Conservation (phyloP, 257 asterid genomes). For the Ligustrum vulgare region DNA sequence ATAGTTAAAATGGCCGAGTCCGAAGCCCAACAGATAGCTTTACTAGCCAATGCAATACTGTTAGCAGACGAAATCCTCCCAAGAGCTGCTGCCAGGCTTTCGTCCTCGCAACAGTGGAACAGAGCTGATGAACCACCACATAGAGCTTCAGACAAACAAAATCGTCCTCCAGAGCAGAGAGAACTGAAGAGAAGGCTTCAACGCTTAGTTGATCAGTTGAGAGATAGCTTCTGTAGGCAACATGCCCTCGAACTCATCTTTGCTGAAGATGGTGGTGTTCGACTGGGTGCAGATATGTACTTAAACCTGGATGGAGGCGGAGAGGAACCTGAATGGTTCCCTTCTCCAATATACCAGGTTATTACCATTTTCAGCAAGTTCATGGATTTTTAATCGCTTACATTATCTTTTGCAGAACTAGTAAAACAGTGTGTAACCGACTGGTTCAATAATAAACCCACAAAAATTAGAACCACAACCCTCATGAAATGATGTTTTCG, state of each 20-base stretch:
- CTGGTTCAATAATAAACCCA: not conserved
- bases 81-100: slow-evolving; percentile 63
- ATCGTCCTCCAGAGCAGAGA: slow-evolving; percentile 71
- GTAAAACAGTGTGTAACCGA: not conserved
- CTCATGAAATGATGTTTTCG: not conserved
- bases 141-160: slow-evolving; percentile 41
- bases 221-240: slow-evolving; percentile 88
- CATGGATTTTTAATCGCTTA: not conserved
- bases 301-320: slow-evolving; percentile 57
- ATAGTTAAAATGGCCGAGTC: slow-evolving; percentile 74
- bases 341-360: slow-evolving; percentile 89
- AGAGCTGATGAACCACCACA: slow-evolving; percentile 49
- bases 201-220: slow-evolving; percentile 72
- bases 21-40: slow-evolving; percentile 63
- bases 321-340: slow-evolving; percentile 86
- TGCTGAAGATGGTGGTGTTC: slow-evolving; percentile 76
- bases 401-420: not conserved
- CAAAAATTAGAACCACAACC: not conserved
- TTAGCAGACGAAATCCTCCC: slow-evolving; percentile 85
- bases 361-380: not conserved
- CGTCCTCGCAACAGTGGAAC: slow-evolving; percentile 28
- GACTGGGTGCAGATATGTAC: slow-evolving; percentile 78
- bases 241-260: slow-evolving; percentile 88
- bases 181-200: slow-evolving; percentile 73
- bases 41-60: slow-evolving; percentile 75